These are phyloP conservation scores for Panus rudis DNA, from an alignment of 768 basidiomycete species.

Conservation along the genomic window DNA sequence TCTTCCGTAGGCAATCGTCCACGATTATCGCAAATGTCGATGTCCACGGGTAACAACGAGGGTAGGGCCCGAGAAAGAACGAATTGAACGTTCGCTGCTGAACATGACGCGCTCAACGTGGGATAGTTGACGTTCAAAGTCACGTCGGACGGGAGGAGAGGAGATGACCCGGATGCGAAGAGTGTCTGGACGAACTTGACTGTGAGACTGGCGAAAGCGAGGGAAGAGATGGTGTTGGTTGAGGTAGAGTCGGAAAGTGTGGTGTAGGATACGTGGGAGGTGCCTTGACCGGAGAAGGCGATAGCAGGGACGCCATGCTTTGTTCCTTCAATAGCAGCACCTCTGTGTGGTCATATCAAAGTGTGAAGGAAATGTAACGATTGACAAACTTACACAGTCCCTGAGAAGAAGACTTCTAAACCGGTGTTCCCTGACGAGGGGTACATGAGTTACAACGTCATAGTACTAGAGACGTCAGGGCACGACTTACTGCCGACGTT, in stretches of 20 bases:
- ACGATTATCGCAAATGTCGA: conserved; percentile 23
- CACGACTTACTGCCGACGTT: conserved; percentile 26
- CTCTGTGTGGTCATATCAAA: conserved; percentile 27
- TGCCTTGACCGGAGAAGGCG: conserved; percentile 40
- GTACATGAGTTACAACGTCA: neutral
- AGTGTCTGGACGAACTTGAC: conserved; percentile 31
- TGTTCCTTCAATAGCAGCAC: conserved; percentile 43
- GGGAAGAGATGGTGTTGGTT: conserved; percentile 29
- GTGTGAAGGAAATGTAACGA: neutral
- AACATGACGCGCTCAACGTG: conserved; percentile 19
- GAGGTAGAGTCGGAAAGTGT: conserved; percentile 34
- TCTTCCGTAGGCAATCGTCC: conserved; percentile 24
- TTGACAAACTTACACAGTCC: conserved; percentile 21
- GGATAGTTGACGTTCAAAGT: conserved; percentile 32
- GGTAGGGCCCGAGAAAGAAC: conserved; percentile 25
- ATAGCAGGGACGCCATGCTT: conserved; percentile 42
- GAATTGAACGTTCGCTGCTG: conserved; percentile 21
- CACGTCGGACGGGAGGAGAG: conserved; percentile 26
- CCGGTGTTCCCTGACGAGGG: conserved; percentile 17
- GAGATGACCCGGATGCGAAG: conserved; percentile 15
- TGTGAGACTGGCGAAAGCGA: conserved; percentile 37
- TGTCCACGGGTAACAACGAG: conserved; percentile 21
- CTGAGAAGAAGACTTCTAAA: conserved; percentile 16
- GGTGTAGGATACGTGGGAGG: conserved; percentile 42
- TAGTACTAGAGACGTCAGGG: neutral